Percentiles rank a stretch among this genome's conserved stretches.
Evolutionary conservation across 23 red algal species (phyloP).

Genomic region (Gracilariopsis chorda): DNA sequence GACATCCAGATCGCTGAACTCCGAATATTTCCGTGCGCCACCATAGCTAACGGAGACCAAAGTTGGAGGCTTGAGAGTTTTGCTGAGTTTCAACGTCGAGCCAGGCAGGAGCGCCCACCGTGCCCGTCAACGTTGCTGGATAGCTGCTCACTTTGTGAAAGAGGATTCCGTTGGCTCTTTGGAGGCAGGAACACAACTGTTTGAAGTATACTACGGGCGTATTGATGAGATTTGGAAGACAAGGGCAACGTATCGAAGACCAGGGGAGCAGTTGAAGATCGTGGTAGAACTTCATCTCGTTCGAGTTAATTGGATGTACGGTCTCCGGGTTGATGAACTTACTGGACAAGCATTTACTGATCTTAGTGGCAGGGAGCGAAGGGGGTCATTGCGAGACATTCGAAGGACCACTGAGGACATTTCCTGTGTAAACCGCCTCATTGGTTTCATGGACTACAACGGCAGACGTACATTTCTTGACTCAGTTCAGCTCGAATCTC

Average conservation of each 20-base stretch:
- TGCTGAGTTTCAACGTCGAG: not conserved
- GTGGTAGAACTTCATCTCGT: not conserved
- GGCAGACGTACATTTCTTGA: not conserved
- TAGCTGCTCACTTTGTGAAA: not conserved
- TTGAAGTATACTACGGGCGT: not conserved
- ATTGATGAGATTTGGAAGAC: not conserved
- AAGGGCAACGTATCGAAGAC: not conserved
- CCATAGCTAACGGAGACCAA: not conserved
- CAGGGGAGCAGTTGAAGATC: not conserved
- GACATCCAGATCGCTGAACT: not conserved
- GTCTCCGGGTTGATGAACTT: not conserved
- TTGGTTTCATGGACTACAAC: not conserved
- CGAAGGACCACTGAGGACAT: not conserved
- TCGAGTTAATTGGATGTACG: not conserved
- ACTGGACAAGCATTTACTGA: not conserved
- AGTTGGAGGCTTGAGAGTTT: not conserved
- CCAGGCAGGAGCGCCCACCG: not conserved
- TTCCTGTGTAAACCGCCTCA: not conserved
- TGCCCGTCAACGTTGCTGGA: not conserved
- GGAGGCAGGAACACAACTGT: too few species aligned
- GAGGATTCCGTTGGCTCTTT: too few species aligned
- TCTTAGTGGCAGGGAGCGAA: not conserved
- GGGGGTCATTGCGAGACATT: not conserved
- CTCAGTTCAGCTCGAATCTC: too few species aligned
- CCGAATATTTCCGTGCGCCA: not conserved